Evolutionary conservation across 2,329 filamentous ascomycete species (phyloP).

Genomic region (Cladosporium sp.): DNA sequence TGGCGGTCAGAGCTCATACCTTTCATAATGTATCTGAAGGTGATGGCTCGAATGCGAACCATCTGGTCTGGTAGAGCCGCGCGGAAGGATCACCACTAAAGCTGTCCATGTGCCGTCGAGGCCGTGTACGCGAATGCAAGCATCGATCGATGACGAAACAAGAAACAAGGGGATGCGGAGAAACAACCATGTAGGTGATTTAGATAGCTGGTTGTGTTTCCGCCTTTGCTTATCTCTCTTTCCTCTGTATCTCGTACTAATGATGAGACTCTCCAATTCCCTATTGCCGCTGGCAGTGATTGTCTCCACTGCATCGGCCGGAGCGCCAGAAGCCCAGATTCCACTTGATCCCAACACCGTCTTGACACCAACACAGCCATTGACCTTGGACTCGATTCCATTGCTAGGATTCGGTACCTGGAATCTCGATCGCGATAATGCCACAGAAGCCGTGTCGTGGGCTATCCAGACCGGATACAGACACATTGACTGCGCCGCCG

Average conservation of each 20-base stretch:
- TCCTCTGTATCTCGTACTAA: not conserved
- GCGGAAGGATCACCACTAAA: not conserved
- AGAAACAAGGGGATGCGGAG: constrained; percentile 9
- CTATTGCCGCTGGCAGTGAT: constrained; percentile 23
- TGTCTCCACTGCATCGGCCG: constrained; percentile 3
- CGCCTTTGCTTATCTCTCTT: not conserved
- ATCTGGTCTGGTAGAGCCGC: too few relatives aligned
- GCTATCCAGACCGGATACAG: constrained; percentile 49
- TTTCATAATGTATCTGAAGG: too few relatives aligned
- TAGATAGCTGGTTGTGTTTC: not conserved
- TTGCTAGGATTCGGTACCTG: constrained; percentile 37
- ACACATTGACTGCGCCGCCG: constrained; percentile 49
- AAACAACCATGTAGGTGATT: not conserved
- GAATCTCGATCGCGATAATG: constrained; percentile 33
- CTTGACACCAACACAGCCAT: constrained; percentile 15
- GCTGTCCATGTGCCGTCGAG: not conserved
- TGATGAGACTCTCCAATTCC: not conserved
- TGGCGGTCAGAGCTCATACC: too few relatives aligned
- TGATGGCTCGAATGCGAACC: too few relatives aligned
- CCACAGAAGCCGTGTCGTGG: constrained; percentile 33
- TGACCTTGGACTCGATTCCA: constrained; percentile 29
- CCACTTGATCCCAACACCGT: constrained; percentile 20
- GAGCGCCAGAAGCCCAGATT: constrained; percentile 20
- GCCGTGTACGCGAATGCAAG: constrained; percentile 6
- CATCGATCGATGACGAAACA: constrained; percentile 1